Evolutionary conservation across 306 rosid species (phyloP).

Genomic region (Cucumis melo): DNA sequence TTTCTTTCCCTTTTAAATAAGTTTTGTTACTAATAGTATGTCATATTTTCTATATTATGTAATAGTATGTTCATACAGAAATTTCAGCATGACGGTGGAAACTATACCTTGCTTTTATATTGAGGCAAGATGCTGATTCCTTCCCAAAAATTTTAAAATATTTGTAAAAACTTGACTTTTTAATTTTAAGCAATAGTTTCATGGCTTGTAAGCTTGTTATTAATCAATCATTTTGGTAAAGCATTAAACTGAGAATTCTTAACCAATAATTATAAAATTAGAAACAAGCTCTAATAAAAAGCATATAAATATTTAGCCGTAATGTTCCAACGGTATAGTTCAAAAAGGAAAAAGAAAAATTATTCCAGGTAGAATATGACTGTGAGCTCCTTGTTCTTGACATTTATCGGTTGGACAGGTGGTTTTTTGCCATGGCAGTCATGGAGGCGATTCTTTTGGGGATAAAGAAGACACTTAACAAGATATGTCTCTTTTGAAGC

Average conservation of each 20-base stretch:
- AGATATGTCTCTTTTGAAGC: not conserved
- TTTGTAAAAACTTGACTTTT: too few species aligned
- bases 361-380: not conserved
- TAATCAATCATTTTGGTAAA: not conserved
- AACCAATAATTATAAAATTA: not conserved
- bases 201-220: not conserved
- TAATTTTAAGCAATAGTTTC: too few species aligned
- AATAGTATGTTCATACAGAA: too few species aligned
- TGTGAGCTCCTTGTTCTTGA: not conserved
- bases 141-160: too few species aligned
- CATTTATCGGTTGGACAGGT: slow-evolving; percentile 27
- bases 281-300: not conserved
- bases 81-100: too few species aligned
- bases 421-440: slow-evolving; percentile 96
- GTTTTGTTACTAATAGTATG: too few species aligned
- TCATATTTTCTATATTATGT: too few species aligned
- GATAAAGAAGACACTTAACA: slow-evolving; percentile 18
- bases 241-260: not conserved
- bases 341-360: too few species aligned
- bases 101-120: too few species aligned
- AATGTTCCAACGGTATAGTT: not conserved
- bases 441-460: slow-evolving; percentile 87
- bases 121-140: too few species aligned
- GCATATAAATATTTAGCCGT: not conserved
- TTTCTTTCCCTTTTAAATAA: too few species aligned